Percentiles rank a stretch among this genome's conserved stretches.
These are phyloP conservation scores for Xylaria cubensis DNA, from an alignment of 495 filamentous ascomycete genomes.

Conservation along the genomic window DNA sequence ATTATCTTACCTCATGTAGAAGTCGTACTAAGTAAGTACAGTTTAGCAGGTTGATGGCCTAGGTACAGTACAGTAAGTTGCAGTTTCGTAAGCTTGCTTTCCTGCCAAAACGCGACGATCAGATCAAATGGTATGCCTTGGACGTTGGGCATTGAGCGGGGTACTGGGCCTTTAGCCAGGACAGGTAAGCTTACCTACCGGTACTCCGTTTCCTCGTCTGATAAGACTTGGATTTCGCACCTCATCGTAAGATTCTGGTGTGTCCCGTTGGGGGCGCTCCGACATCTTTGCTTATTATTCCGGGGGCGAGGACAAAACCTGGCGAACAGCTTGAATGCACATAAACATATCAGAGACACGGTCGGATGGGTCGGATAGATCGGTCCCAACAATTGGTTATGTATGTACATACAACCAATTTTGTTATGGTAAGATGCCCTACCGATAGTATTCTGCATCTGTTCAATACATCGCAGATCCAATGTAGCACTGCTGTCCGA, in stretches of 20 bases:
- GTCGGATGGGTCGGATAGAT: neutral
- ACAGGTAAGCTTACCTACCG: neutral
- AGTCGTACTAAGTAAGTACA: no score
- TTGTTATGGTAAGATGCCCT: conserved; percentile 4
- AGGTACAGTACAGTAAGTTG: no score
- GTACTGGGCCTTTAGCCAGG: conserved; percentile 8
- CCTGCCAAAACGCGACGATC: neutral
- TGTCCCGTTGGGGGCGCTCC: neutral
- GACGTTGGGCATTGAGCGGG: conserved; percentile 11
- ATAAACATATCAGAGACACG: neutral
- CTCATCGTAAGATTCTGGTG: conserved; percentile 10
- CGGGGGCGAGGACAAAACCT: no score
- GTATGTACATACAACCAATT: neutral
- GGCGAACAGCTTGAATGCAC: neutral
- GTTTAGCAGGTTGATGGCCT: no score
- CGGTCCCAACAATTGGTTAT: neutral
- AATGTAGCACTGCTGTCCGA: conserved; percentile 8
- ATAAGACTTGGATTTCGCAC: neutral
- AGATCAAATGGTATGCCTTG: neutral
- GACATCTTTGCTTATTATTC: neutral
- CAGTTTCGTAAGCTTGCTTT: neutral
- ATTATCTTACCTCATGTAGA: no score
- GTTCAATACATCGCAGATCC: conserved; percentile 7
- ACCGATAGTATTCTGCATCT: conserved; percentile 18
- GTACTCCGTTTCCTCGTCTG: neutral